phyloP scores from a whole-genome alignment of 2,329 filamentous ascomycete genomes.

The Blastomyces gilchristii region DNA sequence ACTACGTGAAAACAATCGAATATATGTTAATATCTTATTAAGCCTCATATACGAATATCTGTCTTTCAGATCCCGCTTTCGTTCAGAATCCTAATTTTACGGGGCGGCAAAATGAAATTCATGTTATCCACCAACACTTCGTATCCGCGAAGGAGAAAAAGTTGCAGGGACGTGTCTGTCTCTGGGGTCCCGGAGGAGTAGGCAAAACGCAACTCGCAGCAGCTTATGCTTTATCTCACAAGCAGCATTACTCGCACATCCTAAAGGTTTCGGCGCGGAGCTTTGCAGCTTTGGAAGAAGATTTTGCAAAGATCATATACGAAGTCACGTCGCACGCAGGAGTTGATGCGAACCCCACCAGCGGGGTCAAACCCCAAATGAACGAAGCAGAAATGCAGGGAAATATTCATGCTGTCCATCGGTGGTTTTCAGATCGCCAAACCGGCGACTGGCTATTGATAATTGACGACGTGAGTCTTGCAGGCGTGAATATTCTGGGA shows the following conservation, averaged over 20 bases:
- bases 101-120: neutral
- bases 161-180: neutral
- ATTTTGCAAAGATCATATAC: neutral
- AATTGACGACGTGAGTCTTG: neutral
- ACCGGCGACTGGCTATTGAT: neutral
- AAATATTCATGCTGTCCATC: neutral
- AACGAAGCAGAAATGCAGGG: neutral
- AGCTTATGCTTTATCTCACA: neutral
- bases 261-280: neutral
- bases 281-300: neutral
- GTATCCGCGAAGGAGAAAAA: neutral
- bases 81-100: neutral
- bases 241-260: neutral
- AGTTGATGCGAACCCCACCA: neutral
- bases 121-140: neutral
- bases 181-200: neutral
- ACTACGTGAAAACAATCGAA: neutral
- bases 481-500: neutral
- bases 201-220: neutral
- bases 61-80: neutral
- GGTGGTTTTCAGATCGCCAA: neutral
- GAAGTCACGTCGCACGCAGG: neutral
- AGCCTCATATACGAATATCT: neutral
- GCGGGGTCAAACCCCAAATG: neutral
- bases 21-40: conserved; percentile 1